phyloP scores from a whole-genome alignment of 73 alveolate species.

The Paramecium primaurelia region DNA sequence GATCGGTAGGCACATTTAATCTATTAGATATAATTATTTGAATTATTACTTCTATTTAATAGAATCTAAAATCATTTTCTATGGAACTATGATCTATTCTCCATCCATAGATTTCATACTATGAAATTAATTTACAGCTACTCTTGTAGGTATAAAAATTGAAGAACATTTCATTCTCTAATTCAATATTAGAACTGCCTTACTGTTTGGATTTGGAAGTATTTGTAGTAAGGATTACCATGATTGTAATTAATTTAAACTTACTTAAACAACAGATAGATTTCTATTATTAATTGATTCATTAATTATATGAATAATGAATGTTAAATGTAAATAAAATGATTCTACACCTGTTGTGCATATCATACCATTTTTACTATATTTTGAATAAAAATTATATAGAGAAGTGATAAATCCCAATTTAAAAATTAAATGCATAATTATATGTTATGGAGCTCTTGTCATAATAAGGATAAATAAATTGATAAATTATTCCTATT shows the following conservation, averaged over 20 bases:
- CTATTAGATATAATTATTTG: background rate
- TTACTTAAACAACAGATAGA: background rate
- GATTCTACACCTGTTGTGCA: background rate
- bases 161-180: background rate
- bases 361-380: background rate
- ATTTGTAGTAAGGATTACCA: background rate
- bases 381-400: background rate
- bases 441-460: background rate
- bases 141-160: background rate
- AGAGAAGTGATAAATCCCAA: conserved; percentile 5
- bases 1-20: background rate
- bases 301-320: background rate
- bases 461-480: background rate
- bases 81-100: background rate
- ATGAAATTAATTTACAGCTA: background rate
- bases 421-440: background rate
- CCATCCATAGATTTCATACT: background rate
- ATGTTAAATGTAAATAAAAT: background rate
- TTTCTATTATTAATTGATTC: background rate
- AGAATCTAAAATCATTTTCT: background rate
- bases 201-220: background rate
- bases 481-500: background rate
- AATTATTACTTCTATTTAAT: background rate
- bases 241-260: background rate
- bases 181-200: background rate